A percentile compares a stretch with the other conserved stretches of the same genome.
Evolutionary conservation across 306 rosid genomes (phyloP).

Genomic region (Medicago arabica): DNA sequence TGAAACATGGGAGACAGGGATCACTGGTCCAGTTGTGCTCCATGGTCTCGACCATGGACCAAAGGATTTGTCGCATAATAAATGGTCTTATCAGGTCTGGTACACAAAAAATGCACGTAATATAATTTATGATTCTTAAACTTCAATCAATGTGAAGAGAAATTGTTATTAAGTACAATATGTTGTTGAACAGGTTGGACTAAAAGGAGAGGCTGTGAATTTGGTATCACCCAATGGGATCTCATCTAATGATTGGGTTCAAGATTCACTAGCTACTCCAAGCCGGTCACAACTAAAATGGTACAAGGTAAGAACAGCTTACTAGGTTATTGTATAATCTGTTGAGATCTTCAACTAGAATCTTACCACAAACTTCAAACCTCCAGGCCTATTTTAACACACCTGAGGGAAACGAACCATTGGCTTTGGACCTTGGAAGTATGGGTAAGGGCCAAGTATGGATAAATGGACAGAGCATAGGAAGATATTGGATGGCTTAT

Average conservation of each 20-base stretch:
- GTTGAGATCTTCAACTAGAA: slow-evolving; percentile 12
- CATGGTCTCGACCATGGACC: slow-evolving; percentile 76
- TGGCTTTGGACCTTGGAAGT: slow-evolving; percentile 85
- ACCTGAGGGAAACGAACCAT: slow-evolving; percentile 69
- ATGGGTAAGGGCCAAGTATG: slow-evolving; percentile 99
- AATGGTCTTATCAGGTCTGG: slow-evolving; percentile 88
- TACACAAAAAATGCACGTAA: background rate
- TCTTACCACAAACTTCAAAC: slow-evolving; percentile 34
- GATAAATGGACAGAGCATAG: slow-evolving; percentile 96
- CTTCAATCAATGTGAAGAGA: background rate
- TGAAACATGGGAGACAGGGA: slow-evolving; percentile 85
- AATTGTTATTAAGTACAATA: background rate
- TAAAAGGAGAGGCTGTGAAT: slow-evolving; percentile 81
- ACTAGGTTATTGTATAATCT: background rate
- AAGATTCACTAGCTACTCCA: slow-evolving; percentile 56
- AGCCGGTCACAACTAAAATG: slow-evolving; percentile 69
- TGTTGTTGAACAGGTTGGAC: slow-evolving; percentile 69
- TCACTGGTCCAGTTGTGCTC: slow-evolving; percentile 79
- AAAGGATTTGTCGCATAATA: slow-evolving; percentile 69
- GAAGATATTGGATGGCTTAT: slow-evolving; percentile 92
- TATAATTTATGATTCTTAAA: background rate
- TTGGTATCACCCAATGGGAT: slow-evolving; percentile 59
- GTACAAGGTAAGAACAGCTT: slow-evolving; percentile 68
- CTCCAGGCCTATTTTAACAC: slow-evolving; percentile 79
- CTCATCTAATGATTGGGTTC: slow-evolving; percentile 73